Conservation (phyloP, 768 basidiomycete species). For the Leccinum subgranulosum region DNA sequence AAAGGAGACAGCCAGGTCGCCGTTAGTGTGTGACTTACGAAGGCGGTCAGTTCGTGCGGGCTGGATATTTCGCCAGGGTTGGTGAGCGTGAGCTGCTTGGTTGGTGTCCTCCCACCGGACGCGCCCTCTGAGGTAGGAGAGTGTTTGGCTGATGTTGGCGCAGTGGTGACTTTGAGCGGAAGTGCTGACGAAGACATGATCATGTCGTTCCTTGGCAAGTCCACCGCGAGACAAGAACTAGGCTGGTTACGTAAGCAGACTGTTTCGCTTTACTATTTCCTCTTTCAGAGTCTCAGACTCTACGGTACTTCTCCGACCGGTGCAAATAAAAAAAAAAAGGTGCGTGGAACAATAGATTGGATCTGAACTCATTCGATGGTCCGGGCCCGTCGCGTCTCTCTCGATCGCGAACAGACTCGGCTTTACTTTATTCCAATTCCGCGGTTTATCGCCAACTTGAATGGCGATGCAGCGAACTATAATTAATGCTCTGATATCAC, state of each 20-base stretch:
- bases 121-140: slow-evolving; percentile 18
- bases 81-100: slow-evolving; percentile 38
- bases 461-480: neutral
- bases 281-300: too few relatives aligned
- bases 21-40: slow-evolving; percentile 53
- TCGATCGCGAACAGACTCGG: neutral
- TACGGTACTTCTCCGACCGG: slow-evolving; percentile 3
- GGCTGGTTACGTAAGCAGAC: neutral
- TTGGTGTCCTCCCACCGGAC: slow-evolving; percentile 39
- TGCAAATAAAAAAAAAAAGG: neutral
- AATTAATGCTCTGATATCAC: neutral
- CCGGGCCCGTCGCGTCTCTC: neutral
- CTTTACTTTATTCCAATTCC: neutral
- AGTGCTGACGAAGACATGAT: slow-evolving; percentile 52
- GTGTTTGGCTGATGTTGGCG: slow-evolving; percentile 49
- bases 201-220: slow-evolving; percentile 4
- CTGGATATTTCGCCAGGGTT: slow-evolving; percentile 73
- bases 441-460: neutral
- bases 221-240: neutral
- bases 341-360: slow-evolving; percentile 9
- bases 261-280: too few relatives aligned
- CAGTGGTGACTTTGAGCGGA: slow-evolving; percentile 61
- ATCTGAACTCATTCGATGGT: slow-evolving; percentile 11
- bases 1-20: neutral
- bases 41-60: slow-evolving; percentile 92